Base-by-base conservation (phyloP, 352 stramenopile genomes). In the Phytophthora idaei region DNA sequence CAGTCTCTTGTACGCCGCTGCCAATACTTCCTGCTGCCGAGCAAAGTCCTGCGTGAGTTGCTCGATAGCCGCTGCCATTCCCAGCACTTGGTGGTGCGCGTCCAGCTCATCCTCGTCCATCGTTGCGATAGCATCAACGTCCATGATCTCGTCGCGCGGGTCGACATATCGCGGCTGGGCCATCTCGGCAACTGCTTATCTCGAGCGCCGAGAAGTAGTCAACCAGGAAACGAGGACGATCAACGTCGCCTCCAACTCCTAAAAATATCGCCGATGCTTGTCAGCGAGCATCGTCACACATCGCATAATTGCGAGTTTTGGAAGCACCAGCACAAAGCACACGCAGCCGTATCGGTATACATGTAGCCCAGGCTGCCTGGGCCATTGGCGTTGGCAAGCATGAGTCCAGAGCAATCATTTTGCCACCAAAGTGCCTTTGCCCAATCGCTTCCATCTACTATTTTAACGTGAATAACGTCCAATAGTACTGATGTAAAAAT, bases 1-100 rank as follows among this genome's bases (percentile, higher is more conserved):
- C n/a, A 90, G 57, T 56, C 70, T 81, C 65, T 77, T 77, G 65
- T 90, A 90, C 17, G 80, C 81, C 12, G 68, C 63, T 25, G 77
- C 47, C 15, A 90, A 57, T 47, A 89, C 80, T 21, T 76, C 69
- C 56, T 90, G 80, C 29, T 88, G 71, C 10, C 70, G 61, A 65
- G 83, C 78, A 50, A 87, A 90, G 61, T 90, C 78, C 11, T 74
- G 67, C 47, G 74, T 80, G 67, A 90, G 78, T 42, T 82, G 76
- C 55, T 85, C 82, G 32, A 90, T 88, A 29, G 80, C 84, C 41
- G 53, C 47, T n/a, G 78, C 78, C 80, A 90, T 90, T 45, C 77
- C 76, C 15, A 90, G 69, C 58, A 90, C 80, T 61, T 90, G 80
- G 15, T 74, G 76, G 54, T 90, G 82, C 9, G 73, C 80, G 27